Evolutionary conservation across 139 green algal genomes (phyloP).

Genomic region (Closterium sp.): DNA sequence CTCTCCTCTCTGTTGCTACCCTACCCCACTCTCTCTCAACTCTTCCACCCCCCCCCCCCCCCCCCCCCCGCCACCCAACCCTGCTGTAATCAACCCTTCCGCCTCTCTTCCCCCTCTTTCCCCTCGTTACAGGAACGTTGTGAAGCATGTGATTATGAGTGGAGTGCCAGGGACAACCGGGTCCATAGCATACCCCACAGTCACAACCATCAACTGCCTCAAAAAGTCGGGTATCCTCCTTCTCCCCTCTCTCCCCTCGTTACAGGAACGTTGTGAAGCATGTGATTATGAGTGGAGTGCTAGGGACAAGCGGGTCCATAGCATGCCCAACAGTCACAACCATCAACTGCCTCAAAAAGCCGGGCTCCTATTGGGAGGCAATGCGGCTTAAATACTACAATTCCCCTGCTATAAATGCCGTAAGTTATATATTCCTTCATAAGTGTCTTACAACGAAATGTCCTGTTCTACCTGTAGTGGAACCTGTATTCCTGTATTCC

Average conservation of each 20-base stretch:
- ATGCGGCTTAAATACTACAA: background rate
- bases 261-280: background rate
- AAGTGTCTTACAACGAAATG: too few relatives aligned
- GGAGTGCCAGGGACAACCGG: background rate
- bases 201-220: background rate
- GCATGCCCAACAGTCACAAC: background rate
- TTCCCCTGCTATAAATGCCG: background rate
- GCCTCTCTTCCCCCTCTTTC: background rate
- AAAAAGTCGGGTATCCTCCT: background rate
- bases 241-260: background rate
- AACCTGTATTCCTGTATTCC: too few relatives aligned
- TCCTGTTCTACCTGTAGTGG: too few relatives aligned
- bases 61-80: too few relatives aligned
- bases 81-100: too few relatives aligned
- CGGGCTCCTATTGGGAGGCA: background rate
- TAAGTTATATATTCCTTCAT: too few relatives aligned
- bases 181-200: background rate
- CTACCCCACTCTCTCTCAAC: too few relatives aligned
- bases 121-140: background rate
- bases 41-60: too few relatives aligned
- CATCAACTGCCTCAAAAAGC: too few relatives aligned
- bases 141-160: background rate
- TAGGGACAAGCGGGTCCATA: background rate
- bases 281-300: background rate
- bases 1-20: too few relatives aligned